phyloP scores from a whole-genome alignment of 495 filamentous ascomycete species.

The Xylaria flabelliformis region DNA sequence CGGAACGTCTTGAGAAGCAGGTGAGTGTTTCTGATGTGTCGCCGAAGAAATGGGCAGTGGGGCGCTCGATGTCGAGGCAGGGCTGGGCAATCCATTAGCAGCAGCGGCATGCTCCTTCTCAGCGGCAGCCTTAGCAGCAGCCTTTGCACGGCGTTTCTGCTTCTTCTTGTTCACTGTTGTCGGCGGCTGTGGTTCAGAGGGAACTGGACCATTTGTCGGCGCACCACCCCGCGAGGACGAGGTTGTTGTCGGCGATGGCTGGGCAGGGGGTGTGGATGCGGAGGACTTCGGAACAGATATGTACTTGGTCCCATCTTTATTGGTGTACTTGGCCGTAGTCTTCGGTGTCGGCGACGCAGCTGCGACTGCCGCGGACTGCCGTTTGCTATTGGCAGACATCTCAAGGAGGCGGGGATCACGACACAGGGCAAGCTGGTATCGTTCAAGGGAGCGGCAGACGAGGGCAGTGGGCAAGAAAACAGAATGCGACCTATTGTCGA shows the following conservation, averaged over 20 bases:
- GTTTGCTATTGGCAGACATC: conserved; percentile 59
- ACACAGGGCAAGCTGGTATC: conserved; percentile 39
- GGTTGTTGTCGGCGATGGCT: conserved; percentile 53
- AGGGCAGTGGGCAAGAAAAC: conserved; percentile 17
- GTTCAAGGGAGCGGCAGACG: conserved; percentile 38
- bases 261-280: conserved; percentile 57
- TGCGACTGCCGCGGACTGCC: conserved; percentile 49
- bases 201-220: conserved; percentile 34
- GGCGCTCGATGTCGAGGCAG: conserved; percentile 43
- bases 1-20: conserved; percentile 37
- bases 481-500: conserved; percentile 27
- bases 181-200: conserved; percentile 37
- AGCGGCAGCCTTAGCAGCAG: conserved; percentile 73
- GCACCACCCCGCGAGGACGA: conserved; percentile 42
- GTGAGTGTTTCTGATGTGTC: conserved; percentile 38
- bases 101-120: conserved; percentile 42
- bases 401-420: conserved; percentile 38
- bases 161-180: conserved; percentile 85
- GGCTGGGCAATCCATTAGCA: conserved; percentile 50
- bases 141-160: conserved; percentile 83
- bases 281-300: conserved; percentile 68
- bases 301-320: conserved; percentile 72
- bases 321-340: conserved; percentile 63
- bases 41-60: conserved; percentile 32
- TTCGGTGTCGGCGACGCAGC: conserved; percentile 49